Evolutionary conservation across 441 rosid species (phyloP), one percentile per base, ranked within the genome.

Genomic region (Euphorbia celastroides): DNA sequence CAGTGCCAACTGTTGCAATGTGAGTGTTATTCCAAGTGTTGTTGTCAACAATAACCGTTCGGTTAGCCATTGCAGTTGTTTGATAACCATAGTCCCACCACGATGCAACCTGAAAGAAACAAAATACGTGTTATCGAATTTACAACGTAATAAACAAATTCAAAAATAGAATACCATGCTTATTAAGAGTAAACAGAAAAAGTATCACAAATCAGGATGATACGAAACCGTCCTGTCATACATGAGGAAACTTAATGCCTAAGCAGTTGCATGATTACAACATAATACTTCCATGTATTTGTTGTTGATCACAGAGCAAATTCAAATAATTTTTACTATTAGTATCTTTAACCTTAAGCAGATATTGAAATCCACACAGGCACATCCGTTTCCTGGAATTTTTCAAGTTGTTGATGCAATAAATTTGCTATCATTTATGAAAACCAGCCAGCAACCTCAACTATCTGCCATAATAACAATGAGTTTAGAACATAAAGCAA

Each of bases 61-160:
- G 92, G 65, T 95, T 95, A 58, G 98, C 99, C 99, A 95, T 95
- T 38, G 99, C 99, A 64, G 97, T 92, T 48, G 98, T 95, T 77
- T 95, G 99, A 75, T 95, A 95, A 68, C 99, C 99, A 62, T 92
- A 95, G 84, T 95, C 99, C 98, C 99, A 95, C 99, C 99, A 95
- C 57, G 99, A 95, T 64, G 99, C 99, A 74, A 95, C 99, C 99
- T 95, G 82, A 68, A 74, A 62, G 48, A 70, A 77, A 36, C 41
- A 60, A 62, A 73, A 55, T 36, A 57, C 68, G 22, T 26, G 14
- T 57, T 38, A 31, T 5, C 36, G 48, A 25, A 17, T 60, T 14
- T 2, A 34, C 46, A 41, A 31, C 6, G 51, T 19, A 16, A 60
- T 8, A 22, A 6, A 30, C 26, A 48, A n/a, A n/a, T 28, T 14